These are phyloP conservation scores for Acanthamoeba triangularis DNA, from an alignment of 208 protist genomes.

Conservation along the genomic window DNA sequence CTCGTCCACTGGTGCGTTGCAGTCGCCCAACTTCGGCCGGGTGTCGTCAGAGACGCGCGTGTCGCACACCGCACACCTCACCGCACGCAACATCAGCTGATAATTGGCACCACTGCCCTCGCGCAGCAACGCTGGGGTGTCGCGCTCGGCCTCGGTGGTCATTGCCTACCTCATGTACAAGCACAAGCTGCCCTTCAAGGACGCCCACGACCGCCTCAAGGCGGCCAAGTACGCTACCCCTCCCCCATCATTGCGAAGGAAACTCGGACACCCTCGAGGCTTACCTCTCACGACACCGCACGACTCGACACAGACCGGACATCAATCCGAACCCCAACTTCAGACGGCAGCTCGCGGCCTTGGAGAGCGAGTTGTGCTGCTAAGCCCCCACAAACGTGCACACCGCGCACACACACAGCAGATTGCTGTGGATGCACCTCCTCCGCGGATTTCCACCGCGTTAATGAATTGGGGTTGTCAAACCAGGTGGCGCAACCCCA, in stretches of 20 bases:
- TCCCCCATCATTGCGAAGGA: background rate
- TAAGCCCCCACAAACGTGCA: too few relatives aligned
- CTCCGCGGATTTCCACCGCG: too few relatives aligned
- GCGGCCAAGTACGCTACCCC: constrained; percentile 24
- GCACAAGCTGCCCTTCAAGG: constrained; percentile 1
- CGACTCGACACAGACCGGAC: background rate
- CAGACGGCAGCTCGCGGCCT: constrained; percentile 11
- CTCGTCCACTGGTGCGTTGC: constrained; percentile 47
- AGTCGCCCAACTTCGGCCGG: background rate
- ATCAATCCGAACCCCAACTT: constrained; percentile 63
- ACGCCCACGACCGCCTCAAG: constrained; percentile 13
- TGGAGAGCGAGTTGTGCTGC: background rate
- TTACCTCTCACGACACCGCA: background rate
- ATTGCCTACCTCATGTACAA: constrained; percentile 66
- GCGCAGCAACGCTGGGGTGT: constrained; percentile 62
- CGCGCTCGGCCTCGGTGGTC: constrained; percentile 36
- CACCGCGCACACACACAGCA: too few relatives aligned
- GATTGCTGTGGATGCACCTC: too few relatives aligned
- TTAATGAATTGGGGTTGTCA: too few relatives aligned
- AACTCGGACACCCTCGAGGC: background rate
- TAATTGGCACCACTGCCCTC: background rate
- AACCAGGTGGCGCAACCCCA: too few relatives aligned
- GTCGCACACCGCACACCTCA: too few relatives aligned
- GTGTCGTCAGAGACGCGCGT: background rate
- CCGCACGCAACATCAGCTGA: background rate